A percentile compares a stretch with the other conserved stretches of the same genome.
These are phyloP conservation scores for Calonectria pseudoturangicola DNA, from an alignment of 2,329 filamentous ascomycete genomes.

Conservation along the genomic window DNA sequence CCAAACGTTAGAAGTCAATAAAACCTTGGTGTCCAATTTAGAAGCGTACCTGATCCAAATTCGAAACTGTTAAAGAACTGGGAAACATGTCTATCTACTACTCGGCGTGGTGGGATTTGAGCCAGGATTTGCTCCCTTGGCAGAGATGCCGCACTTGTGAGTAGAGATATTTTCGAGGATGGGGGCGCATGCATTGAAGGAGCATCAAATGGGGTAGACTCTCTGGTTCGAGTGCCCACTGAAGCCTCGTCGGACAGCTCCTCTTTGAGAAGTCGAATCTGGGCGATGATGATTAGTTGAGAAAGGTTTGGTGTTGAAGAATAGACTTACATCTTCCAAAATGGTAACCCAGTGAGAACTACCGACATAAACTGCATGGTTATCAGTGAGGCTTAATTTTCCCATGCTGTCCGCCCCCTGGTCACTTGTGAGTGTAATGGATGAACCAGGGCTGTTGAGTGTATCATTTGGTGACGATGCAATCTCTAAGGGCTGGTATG, in stretches of 20 bases:
- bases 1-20: neutral
- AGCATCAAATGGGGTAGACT: slow-evolving; percentile 18
- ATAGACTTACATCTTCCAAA: slow-evolving; percentile 30
- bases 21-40: neutral
- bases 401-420: slow-evolving; percentile 26
- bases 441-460: neutral
- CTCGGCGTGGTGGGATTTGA: slow-evolving; percentile 41
- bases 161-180: slow-evolving; percentile 10
- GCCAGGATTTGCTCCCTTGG: slow-evolving; percentile 39
- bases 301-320: no score
- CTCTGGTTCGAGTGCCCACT: neutral
- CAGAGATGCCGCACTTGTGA: slow-evolving; percentile 3
- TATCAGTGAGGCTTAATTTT: slow-evolving; percentile 26
- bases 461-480: neutral
- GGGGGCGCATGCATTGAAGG: neutral
- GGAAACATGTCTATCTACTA: slow-evolving; percentile 47
- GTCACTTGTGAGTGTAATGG: neutral
- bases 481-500: neutral
- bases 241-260: slow-evolving; percentile 26
- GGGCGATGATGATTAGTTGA: neutral
- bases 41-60: slow-evolving; percentile 34
- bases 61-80: slow-evolving; percentile 48
- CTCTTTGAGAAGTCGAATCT: slow-evolving; percentile 35
- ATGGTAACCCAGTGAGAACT: slow-evolving; percentile 36
- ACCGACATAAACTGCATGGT: slow-evolving; percentile 30